Conservation (phyloP, 1,139 yeast genomes). For the Yamadazyma sp. region DNA sequence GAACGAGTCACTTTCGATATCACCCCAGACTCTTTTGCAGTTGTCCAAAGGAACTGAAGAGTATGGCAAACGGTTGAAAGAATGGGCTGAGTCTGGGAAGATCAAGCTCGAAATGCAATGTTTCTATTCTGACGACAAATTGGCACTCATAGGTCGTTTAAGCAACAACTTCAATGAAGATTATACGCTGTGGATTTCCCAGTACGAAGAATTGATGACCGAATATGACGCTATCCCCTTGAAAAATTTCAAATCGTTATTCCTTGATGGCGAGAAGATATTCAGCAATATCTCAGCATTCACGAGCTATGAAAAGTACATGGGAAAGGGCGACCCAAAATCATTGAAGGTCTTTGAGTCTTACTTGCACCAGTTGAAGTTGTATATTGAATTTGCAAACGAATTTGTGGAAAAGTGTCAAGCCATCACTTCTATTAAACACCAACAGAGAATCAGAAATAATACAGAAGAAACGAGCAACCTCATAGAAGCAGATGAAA, state of each 20-base stretch:
- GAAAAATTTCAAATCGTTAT: constrained; percentile 42
- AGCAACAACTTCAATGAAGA: constrained; percentile 41
- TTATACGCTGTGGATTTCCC: constrained; percentile 52
- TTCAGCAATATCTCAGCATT: constrained; percentile 33
- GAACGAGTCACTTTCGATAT: constrained; percentile 35
- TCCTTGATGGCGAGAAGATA: constrained; percentile 58
- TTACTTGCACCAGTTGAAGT: constrained; percentile 35
- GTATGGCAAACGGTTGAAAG: constrained; percentile 12
- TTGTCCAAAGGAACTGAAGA: constrained; percentile 18
- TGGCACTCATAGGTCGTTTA: constrained; percentile 34
- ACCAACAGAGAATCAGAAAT: constrained; percentile 49
- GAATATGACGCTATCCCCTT: constrained; percentile 48
- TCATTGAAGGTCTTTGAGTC: constrained; percentile 20
- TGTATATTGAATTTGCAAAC: constrained; percentile 46
- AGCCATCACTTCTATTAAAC: constrained; percentile 47
- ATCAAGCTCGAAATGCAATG: constrained; percentile 44
- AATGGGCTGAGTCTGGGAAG: constrained; percentile 3
- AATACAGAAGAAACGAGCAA: constrained; percentile 14
- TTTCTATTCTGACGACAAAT: constrained; percentile 52
- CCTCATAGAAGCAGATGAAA: constrained; percentile 15
- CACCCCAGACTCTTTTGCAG: constrained; percentile 45
- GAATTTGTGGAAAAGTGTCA: constrained; percentile 61
- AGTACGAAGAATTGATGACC: constrained; percentile 38
- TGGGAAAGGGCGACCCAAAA: constrained; percentile 3
- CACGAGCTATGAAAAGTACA: constrained; percentile 11